Evolutionary conservation across 73 alveolate genomes (phyloP), one percentile per base, ranked within the genome.

Genomic region (Stentor roeselii): DNA sequence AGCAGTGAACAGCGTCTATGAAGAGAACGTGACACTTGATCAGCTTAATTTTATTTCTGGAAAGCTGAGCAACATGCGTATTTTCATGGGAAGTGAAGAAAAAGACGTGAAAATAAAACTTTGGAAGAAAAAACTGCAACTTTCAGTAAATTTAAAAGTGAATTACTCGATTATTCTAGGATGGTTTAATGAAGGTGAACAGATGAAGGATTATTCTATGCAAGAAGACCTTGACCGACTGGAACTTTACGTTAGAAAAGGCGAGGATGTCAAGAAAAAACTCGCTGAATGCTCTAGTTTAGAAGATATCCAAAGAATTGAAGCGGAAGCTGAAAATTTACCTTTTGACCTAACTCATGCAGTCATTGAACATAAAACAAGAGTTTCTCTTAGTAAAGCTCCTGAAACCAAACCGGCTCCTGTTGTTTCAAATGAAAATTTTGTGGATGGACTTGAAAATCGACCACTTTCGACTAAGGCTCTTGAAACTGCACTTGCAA

Each of bases 281-380:
- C 80, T 67, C 27, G 21, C 80, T 32, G n/a, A 32, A 21, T 67
- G 80, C 42, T 21, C 27, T 11, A 30, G 42, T 15, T 32, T 67
- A 21, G 80, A 67, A 67, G 80, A 67, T 27, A 67, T 67, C 2
- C 21, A 14, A 67, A 32, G 34, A 67, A 67, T 67, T 34, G 80
- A 67, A 67, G 37, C n/a, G 21, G 80, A 67, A 2, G 34, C 80
- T 11, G 80, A 67, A 34, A n/a, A 67, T 1, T 67, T 67, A 32
- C 80, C 80, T 67, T 67, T 67, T 67, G 80, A 67, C 37, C 34
- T 67, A 67, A 21, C 80, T 1, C 80, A 67, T 67, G n/a, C 80
- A 21, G 37, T 67, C 21, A 67, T 67, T 21, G 80, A 67, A 40
- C 80, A 67, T 34, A 67, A 67, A 34, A 67, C 80, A 30, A 67